Base-by-base conservation (phyloP, 139 green algal species). In the Closterium sp. region DNA sequence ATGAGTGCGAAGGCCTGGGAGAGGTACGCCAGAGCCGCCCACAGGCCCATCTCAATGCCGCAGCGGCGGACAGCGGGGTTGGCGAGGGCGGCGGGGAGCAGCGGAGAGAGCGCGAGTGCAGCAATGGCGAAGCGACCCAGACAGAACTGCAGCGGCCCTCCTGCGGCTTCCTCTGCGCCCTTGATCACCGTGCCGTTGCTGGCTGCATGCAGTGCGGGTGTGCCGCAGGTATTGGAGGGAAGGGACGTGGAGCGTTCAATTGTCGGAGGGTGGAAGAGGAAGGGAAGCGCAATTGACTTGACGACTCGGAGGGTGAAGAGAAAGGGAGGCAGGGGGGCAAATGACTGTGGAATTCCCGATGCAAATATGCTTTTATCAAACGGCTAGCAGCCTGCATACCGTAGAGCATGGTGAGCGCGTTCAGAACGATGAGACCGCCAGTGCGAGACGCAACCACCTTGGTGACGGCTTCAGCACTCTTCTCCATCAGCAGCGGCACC, bases 1-100 rank as follows among this genome's bases (percentile, higher is more conserved):
- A 96, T 42, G 11, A 98, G 92, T 0, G 94, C 97, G 24, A 96
- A n/a, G 0, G 94, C 89, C 91, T 98, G 97, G 45, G 91, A 97
- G 73, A 92, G 28, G 31, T 93, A 94, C 9, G 21, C 92, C 0
- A 93, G 27, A 32, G 28, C 32, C 22, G 62, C 29, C 79, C 73
- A 89, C 5, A 92, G n/a, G n/a, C 92, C 92, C 29, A 94, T 70
- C 91, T 94, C 92, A 1, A 84, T 13, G 79, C 90, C 92, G 27
- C 70, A 34, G 17, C 27, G 22, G 30, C 88, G 84, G 19, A 94
- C 31, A 22, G 29, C 11, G 22, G 21, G 34, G 31, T 95, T 22
- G 28, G 27, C 17, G n/a, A 94, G n/a, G 28, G 85, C 91, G 29
- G 11, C 17, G 27, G 29, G 11, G 29, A 94, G 32, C 17, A 89